Evolutionary conservation across 129 eudicot species (phyloP).

Genomic region (Centella asiatica): DNA sequence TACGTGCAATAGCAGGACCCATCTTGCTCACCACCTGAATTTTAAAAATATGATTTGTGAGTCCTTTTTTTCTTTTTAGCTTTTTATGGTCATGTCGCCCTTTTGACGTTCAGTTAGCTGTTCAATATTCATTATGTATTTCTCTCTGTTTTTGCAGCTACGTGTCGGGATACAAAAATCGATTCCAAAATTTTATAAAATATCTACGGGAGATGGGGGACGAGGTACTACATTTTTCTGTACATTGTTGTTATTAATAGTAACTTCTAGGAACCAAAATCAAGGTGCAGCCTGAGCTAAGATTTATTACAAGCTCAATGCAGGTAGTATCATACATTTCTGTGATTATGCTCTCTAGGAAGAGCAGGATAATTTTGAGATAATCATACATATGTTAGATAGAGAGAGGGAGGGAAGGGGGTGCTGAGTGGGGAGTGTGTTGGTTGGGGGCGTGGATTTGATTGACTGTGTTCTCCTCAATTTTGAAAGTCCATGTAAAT

Average conservation of each 20-base stretch:
- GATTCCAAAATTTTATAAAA: constrained; percentile 89
- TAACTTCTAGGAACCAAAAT: not conserved
- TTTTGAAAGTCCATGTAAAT: too few species aligned
- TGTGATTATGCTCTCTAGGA: not conserved
- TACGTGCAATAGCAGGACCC: too few species aligned
- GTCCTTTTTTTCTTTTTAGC: not conserved
- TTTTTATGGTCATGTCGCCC: not conserved
- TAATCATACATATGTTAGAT: not conserved
- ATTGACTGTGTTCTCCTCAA: too few species aligned
- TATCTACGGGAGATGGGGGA: constrained; percentile 97
- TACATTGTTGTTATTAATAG: not conserved
- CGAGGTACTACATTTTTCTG: constrained; percentile 55
- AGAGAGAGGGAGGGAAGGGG: not conserved
- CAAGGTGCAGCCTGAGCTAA: not conserved
- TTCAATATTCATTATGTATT: not conserved
- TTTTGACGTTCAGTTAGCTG: not conserved
- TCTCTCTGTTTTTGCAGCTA: constrained; percentile 48
- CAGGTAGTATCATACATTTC: not conserved
- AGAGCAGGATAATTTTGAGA: not conserved
- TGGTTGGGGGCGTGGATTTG: too few species aligned
- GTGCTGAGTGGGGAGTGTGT: too few species aligned
- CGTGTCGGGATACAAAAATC: constrained; percentile 86
- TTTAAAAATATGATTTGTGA: too few species aligned
- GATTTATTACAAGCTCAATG: not conserved
- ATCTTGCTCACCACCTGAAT: too few species aligned